These are phyloP conservation scores for Gremmenia infestans DNA, from an alignment of 2,329 filamentous ascomycete species.

Conservation along the genomic window DNA sequence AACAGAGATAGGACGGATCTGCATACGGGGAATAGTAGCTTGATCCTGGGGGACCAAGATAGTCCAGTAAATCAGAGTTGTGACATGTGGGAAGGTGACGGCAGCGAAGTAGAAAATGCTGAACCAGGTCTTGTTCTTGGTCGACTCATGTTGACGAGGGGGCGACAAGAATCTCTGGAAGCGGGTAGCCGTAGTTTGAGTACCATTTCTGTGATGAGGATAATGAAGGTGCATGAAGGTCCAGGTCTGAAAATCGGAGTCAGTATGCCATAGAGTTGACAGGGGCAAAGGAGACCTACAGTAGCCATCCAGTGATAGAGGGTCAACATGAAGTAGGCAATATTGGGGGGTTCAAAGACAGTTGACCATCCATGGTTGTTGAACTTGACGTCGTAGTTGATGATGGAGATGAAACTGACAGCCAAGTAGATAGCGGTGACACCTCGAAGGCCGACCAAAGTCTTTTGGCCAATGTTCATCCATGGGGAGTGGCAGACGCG, in stretches of 20 bases:
- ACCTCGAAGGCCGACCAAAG: constrained; percentile 23
- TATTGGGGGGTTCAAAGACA: constrained; percentile 29
- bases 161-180: constrained; percentile 24
- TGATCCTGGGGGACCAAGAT: constrained; percentile 25
- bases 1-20: not conserved
- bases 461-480: constrained; percentile 26
- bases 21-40: constrained; percentile 18
- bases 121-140: constrained; percentile 27
- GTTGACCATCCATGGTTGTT: constrained; percentile 18
- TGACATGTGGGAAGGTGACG: constrained; percentile 28
- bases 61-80: constrained; percentile 29
- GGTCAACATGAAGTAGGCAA: constrained; percentile 26
- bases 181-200: constrained; percentile 5
- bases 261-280: not conserved
- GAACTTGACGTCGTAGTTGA: constrained; percentile 25
- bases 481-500: constrained; percentile 33
- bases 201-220: constrained; percentile 22
- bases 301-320: constrained; percentile 28
- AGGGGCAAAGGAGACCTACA: constrained; percentile 21
- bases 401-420: constrained; percentile 18
- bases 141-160: constrained; percentile 18
- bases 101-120: constrained; percentile 31
- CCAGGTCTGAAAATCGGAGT: constrained; percentile 23
- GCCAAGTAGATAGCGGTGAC: constrained; percentile 24
- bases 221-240: constrained; percentile 32